Base-by-base conservation (phyloP, 1,284 basidiomycete species). In the Sporisorium graminicola region DNA sequence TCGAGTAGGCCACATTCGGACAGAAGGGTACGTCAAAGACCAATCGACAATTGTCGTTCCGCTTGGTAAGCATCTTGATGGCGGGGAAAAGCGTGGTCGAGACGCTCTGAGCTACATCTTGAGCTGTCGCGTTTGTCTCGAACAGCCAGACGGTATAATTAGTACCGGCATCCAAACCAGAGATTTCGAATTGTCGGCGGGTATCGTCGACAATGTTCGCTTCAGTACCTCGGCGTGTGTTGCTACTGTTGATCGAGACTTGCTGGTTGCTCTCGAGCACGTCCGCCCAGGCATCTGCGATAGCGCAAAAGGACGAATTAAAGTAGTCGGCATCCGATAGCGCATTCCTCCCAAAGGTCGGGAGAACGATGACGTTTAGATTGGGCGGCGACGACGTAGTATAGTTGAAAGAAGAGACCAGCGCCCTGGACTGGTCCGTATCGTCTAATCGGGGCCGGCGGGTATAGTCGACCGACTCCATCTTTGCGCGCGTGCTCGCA, bases 1-100 rank as follows among this genome's bases (percentile, higher is more conserved):
- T 85, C n/a, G 86, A 78, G 64, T 87, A 87, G 13, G 87, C 87
- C 26, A 87, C 80, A 8, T 80, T 66, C 1, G 87, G 87, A 63
- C 87, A 87, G 59, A 86, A 86, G 5, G 80, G 69, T 16, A 86
- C 68, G 53, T 85, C 79, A 62, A 79, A 82, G 3, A 87, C 64
- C 7, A 87, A 79, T 18, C 86, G 79, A 65, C 87, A 87, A 29
- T 82, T 82, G 24, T 65, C 65, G 35, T 50, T 73, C 49, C 54
- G 53, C 64, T 87, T 87, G 2, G 86, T 87, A 24, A 58, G 43
- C 54, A 87, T 80, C 69, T 85, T 86, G 72, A 76, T 79, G 58
- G 84, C 64, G 0, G 80, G 80, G 35, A 79, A 78, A 20, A 79
- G 71, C 1, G 74, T 77, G 29, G 67, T 65, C 5, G 71, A 65